Base-by-base conservation (phyloP, 2,329 filamentous ascomycete species). In the Colletotrichum sp. region DNA sequence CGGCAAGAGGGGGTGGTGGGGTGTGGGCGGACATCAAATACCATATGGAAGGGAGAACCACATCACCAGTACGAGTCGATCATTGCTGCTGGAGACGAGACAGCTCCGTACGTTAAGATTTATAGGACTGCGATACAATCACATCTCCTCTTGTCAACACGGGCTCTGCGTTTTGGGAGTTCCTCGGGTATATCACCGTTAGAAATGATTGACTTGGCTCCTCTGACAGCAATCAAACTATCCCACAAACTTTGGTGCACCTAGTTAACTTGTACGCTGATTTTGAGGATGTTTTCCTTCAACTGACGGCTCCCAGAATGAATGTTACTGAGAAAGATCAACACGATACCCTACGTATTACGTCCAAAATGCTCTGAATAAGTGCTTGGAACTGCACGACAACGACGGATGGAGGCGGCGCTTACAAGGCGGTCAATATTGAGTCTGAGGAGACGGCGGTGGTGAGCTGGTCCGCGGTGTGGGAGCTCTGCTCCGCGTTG, bases 141-240 rank as follows among this genome's bases (percentile, higher is more conserved):
- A 0, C 8, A 0, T 21, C 43, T 48, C n/a, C n/a, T 48, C 4
- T 21, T 1, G 6, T 7, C 43, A 5, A 21, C n/a, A 48, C n/a
- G 10, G 0, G 6, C 0, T 8, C 43, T 21, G 43, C 1, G 1
- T 48, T 13, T 21, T 48, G 6, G 43, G 10, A 21, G 43, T 13
- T 21, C 3, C 0, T 0, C 2, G 10, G 43, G n/a, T 48, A 48
- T 8, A 48, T 21, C 1, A 21, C n/a, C 1, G n/a, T 0, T 4
- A 0, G 6, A 48, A 7, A 21, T 13, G 10, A 8, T 7, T 13
- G 3, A 48, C n/a, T 48, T 21, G 18, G 0, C 3, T 43, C 38
- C 5, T n/a, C 38, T 43, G 16, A n/a, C 1, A 43, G 5, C 36
- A 43, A 43, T n/a, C n/a, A n/a, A n/a, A n/a, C n/a, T n/a, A n/a